phyloP scores from a whole-genome alignment of 805 yeast genomes.

The Candida xiaguanensis region DNA sequence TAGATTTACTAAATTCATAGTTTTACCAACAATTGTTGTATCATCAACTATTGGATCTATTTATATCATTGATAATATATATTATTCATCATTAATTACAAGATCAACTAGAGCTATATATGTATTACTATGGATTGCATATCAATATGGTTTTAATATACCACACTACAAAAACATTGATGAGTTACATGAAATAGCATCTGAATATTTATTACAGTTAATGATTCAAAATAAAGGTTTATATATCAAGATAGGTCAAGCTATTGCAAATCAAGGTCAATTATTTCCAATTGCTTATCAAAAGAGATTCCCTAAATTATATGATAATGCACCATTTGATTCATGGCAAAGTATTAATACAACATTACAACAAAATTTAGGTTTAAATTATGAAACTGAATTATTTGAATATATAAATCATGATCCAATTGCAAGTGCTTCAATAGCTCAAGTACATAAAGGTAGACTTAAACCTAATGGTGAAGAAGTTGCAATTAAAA shows the following conservation, averaged over 20 bases:
- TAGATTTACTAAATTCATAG: not conserved
- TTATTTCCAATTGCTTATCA: conserved; percentile 66
- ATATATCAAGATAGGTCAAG: conserved; percentile 76
- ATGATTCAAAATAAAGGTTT: conserved; percentile 40
- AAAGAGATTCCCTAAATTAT: conserved; percentile 51
- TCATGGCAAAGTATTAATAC: conserved; percentile 44
- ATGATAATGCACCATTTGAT: conserved; percentile 67
- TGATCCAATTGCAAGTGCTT: conserved; percentile 69
- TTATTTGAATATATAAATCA: conserved; percentile 47
- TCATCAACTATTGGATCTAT: conserved; percentile 10
- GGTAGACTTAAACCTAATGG: conserved; percentile 44
- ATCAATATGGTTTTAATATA: conserved; percentile 51
- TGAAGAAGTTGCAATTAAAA: conserved; percentile 58
- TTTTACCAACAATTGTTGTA: conserved; percentile 3
- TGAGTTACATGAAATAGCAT: conserved; percentile 55
- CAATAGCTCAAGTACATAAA: conserved; percentile 67
- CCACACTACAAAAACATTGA: conserved; percentile 36
- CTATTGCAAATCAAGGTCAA: conserved; percentile 70
- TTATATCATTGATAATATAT: conserved; percentile 12
- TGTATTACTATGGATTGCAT: conserved; percentile 48
- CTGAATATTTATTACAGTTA: conserved; percentile 35
- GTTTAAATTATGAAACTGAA: conserved; percentile 16
- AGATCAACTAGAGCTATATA: conserved; percentile 53
- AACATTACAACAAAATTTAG: conserved; percentile 22
- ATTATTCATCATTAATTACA: conserved; percentile 44